phyloP scores from a whole-genome alignment of 345 rosid genomes.

The Gossypium bickii region DNA sequence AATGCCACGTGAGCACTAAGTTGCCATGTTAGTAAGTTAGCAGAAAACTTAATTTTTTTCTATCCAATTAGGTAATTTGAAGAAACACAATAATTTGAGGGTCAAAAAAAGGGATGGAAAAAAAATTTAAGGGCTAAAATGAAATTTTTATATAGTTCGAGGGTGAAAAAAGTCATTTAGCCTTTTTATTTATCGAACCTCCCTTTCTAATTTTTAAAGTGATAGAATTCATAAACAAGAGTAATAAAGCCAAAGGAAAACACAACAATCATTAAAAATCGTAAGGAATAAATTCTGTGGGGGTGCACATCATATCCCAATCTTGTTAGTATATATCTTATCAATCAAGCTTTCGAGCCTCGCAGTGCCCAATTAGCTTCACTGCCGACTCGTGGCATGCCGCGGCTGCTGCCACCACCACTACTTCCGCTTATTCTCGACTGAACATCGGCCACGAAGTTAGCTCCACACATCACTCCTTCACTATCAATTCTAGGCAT shows the following conservation, averaged over 20 bases:
- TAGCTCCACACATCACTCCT: slow-evolving; percentile 71
- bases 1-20: no score
- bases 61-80: no score
- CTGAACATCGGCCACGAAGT: slow-evolving; percentile 54
- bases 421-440: slow-evolving; percentile 24
- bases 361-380: slow-evolving; percentile 72
- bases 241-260: not conserved
- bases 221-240: not conserved
- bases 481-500: slow-evolving; percentile 71
- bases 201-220: not conserved
- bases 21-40: no score
- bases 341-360: slow-evolving; percentile 27
- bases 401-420: not conserved
- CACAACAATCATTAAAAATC: not conserved
- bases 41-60: no score
- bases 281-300: not conserved
- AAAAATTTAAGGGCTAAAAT: no score
- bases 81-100: no score
- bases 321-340: not conserved
- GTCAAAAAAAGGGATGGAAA: no score
- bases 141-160: no score
- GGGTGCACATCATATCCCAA: not conserved
- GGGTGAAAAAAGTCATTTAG: no score
- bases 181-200: not conserved
- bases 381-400: slow-evolving; percentile 67